A percentile compares a stretch with the other conserved stretches of the same genome.
Evolutionary conservation across 352 stramenopile genomes (phyloP).

Genomic region (Aphanomyces cochlioides): DNA sequence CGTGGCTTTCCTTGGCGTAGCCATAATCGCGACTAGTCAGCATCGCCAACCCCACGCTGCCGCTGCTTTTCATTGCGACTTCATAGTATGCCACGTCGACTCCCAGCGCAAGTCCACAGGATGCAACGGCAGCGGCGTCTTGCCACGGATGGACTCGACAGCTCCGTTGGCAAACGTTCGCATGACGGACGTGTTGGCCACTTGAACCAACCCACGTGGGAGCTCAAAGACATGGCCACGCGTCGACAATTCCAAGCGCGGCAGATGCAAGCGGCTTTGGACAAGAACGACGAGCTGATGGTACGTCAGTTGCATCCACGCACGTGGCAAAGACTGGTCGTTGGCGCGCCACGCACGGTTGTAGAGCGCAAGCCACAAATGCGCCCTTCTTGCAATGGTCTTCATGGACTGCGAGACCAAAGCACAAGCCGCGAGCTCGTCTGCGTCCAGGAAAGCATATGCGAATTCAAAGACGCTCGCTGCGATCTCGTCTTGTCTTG

Average conservation of each 20-base stretch:
- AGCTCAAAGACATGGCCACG: conserved; percentile 48
- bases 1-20: conserved; percentile 76
- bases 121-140: conserved; percentile 46
- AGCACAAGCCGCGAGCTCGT: conserved; percentile 44
- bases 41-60: conserved; percentile 71
- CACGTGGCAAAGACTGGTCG: conserved; percentile 32
- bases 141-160: conserved; percentile 68
- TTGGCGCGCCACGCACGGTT: conserved; percentile 50
- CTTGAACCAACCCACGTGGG: conserved; percentile 41
- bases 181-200: conserved; percentile 83
- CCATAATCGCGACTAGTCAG: conserved; percentile 61
- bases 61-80: conserved; percentile 63
- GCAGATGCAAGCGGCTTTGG: conserved; percentile 33
- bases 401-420: conserved; percentile 58
- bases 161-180: conserved; percentile 62
- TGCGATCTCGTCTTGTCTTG: conserved; percentile 38
- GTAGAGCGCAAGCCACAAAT: conserved; percentile 57
- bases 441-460: conserved; percentile 66
- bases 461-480: conserved; percentile 60
- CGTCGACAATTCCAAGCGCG: conserved; percentile 44
- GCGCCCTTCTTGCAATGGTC: conserved; percentile 42
- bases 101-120: conserved; percentile 53
- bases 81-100: conserved; percentile 72
- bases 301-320: conserved; percentile 46
- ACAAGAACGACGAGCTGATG: conserved; percentile 46